Base-by-base conservation (phyloP, 345 rosid species). In the Arabidopsis arenosa region DNA sequence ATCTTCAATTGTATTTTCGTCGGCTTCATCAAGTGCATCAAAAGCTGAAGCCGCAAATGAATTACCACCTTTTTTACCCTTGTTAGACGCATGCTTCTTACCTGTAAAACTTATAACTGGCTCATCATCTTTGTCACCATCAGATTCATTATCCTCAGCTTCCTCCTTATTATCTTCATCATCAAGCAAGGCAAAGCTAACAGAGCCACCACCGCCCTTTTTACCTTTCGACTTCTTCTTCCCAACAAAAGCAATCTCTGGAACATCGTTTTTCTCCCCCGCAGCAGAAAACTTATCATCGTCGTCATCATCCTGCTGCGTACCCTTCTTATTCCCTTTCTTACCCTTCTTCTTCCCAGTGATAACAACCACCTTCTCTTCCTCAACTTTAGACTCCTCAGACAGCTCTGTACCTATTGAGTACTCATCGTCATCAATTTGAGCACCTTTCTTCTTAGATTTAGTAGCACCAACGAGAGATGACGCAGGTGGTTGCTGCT, bases 341-440 rank as follows among this genome's bases (percentile, higher is more conserved):
- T 87, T 86, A 60, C 86, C 86, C 75, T 90, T 92, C 84, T 90
- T 85, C 77, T 88, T 87, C 10, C 88, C 89, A 12, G 85, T 59
- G 33, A 71, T 75, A 4, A 73, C 80, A 4, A 73, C 80, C 54
- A 68, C 80, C 59, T 64, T 74, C 45, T 87, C 90, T 28, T 83
- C 88, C 76, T 79, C 73, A 40, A 49, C 83, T 12, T 57, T 83
- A 4, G 82, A 65, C 51, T 89, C 95, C 82, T 86, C 90, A 1
- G 87, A 77, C 43, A 88, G 41, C 51, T 83, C 90, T 0, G 89
- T 84, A 13, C 83, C 93, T 33, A 90, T 54, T 0, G 92, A 82
- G 54, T 93, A 93, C 82, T 93, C 98, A 59, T 90, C 96, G 69
- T 90, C 98, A 64, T 93, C 98, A 15, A 93, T 86, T 72, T 79